Evolutionary conservation across 108 stramenopile genomes (phyloP).

Genomic region (Mediolabrus comicus): DNA sequence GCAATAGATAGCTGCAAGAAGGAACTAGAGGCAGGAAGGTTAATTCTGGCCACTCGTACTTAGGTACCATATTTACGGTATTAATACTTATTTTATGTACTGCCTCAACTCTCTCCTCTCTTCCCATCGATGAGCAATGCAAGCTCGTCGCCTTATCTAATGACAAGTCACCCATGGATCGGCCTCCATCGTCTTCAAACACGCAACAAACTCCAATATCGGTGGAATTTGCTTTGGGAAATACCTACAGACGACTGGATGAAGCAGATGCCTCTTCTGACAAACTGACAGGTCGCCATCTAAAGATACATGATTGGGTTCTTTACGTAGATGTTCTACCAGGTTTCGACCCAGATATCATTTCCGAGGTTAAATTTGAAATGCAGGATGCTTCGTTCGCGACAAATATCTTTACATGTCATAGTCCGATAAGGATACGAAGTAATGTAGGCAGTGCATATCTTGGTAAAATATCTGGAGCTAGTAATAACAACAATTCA

Average conservation of each 20-base stretch:
- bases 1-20: too few species aligned
- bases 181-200: too few species aligned
- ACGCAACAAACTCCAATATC: not conserved
- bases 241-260: slow-evolving; percentile 47
- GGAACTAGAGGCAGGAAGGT: too few species aligned
- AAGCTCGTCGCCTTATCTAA: too few species aligned
- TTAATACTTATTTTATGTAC: too few species aligned
- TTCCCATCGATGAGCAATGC: too few species aligned
- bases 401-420: slow-evolving; percentile 28
- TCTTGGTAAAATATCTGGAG: slow-evolving; percentile 16
- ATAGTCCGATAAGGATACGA: slow-evolving; percentile 39
- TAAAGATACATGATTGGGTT: slow-evolving; percentile 49
- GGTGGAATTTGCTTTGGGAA: slow-evolving; percentile 41
- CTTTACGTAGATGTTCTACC: slow-evolving; percentile 55
- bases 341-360: slow-evolving; percentile 47
- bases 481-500: slow-evolving; percentile 6
- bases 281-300: slow-evolving; percentile 13
- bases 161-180: too few species aligned
- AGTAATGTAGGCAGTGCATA: slow-evolving; percentile 5
- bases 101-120: too few species aligned
- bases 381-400: slow-evolving; percentile 35
- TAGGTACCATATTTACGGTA: too few species aligned
- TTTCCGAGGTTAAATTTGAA: slow-evolving; percentile 55
- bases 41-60: too few species aligned
- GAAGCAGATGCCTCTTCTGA: slow-evolving; percentile 18